A percentile compares a stretch with the other conserved stretches of the same genome.
These are phyloP conservation scores for Mortierella alpina DNA, from an alignment of 192 early-diverging fungal genomes.

Conservation along the genomic window DNA sequence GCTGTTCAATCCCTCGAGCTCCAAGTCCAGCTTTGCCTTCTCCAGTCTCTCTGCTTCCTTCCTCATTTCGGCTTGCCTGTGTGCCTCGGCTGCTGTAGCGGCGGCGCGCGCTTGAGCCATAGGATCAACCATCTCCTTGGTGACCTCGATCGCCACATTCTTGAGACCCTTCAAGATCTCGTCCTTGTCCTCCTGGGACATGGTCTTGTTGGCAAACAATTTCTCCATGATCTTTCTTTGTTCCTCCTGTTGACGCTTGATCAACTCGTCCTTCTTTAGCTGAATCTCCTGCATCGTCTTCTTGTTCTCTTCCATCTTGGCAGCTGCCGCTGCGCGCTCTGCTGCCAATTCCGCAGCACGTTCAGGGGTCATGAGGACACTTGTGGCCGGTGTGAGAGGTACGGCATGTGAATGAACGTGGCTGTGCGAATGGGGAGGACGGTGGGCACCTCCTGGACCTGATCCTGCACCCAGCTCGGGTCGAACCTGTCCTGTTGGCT, in stretches of 20 bases:
- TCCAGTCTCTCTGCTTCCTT: slow-evolving; percentile 40
- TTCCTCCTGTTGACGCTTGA: slow-evolving; percentile 71
- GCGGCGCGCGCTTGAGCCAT: slow-evolving; percentile 43
- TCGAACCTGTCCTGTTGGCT: slow-evolving; percentile 45
- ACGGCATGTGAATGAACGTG: slow-evolving; percentile 4
- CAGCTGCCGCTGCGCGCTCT: slow-evolving; percentile 59
- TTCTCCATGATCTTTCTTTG: slow-evolving; percentile 71
- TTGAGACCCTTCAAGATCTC: slow-evolving; percentile 63
- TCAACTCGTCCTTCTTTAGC: slow-evolving; percentile 67
- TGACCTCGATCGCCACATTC: slow-evolving; percentile 56
- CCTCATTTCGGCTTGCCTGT: slow-evolving; percentile 54
- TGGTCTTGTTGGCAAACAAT: slow-evolving; percentile 61
- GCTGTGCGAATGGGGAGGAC: slow-evolving; percentile 5
- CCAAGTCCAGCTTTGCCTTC: slow-evolving; percentile 61
- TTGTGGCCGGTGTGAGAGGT: slow-evolving; percentile 47
- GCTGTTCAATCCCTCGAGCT: slow-evolving; percentile 60
- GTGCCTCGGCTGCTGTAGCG: slow-evolving; percentile 46
- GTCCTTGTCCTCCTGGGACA: slow-evolving; percentile 58
- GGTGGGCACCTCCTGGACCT: background rate
- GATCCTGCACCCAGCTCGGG: slow-evolving; percentile 9
- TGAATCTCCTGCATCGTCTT: slow-evolving; percentile 64
- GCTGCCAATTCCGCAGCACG: slow-evolving; percentile 57
- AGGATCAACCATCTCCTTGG: slow-evolving; percentile 53
- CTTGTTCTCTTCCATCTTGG: slow-evolving; percentile 62
- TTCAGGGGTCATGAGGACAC: slow-evolving; percentile 54